These are phyloP conservation scores for Ustilago hordei DNA, from an alignment of 1,284 basidiomycete species.

Conservation along the genomic window DNA sequence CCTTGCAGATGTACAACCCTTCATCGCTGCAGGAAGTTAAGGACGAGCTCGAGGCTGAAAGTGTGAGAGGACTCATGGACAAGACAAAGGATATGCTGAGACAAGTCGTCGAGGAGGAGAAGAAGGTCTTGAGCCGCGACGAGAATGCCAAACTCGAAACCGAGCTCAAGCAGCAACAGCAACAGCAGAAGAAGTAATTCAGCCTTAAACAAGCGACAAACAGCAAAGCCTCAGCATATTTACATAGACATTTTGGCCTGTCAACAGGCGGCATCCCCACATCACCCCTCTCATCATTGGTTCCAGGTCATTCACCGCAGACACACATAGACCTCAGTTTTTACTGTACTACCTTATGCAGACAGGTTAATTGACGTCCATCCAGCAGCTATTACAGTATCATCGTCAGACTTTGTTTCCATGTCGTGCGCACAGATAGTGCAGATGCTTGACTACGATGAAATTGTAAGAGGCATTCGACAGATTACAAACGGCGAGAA, in stretches of 20 bases:
- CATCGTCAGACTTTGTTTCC: background rate
- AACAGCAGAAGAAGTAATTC: constrained; percentile 6
- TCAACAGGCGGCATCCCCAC: background rate
- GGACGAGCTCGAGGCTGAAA: constrained; percentile 30
- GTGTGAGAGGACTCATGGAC: constrained; percentile 42
- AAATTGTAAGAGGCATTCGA: background rate
- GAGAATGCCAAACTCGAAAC: constrained; percentile 20
- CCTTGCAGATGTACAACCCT: constrained; percentile 51
- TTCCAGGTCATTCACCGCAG: background rate
- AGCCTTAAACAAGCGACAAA: background rate
- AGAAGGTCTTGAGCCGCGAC: constrained; percentile 35
- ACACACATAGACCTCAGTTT: constrained; percentile 5
- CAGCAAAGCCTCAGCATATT: background rate
- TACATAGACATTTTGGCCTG: background rate
- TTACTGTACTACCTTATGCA: background rate
- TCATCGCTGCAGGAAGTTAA: constrained; percentile 23
- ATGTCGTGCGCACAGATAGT: background rate
- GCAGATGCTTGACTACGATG: background rate
- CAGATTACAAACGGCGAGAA: background rate
- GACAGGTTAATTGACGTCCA: constrained; percentile 9
- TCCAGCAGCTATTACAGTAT: background rate
- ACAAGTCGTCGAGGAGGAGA: constrained; percentile 59
- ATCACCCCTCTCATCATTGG: constrained; percentile 7
- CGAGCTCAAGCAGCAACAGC: constrained; percentile 29
- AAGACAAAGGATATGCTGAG: constrained; percentile 59